Conservation (phyloP, 2,329 filamentous ascomycete genomes). For the Penicillium olsonii region DNA sequence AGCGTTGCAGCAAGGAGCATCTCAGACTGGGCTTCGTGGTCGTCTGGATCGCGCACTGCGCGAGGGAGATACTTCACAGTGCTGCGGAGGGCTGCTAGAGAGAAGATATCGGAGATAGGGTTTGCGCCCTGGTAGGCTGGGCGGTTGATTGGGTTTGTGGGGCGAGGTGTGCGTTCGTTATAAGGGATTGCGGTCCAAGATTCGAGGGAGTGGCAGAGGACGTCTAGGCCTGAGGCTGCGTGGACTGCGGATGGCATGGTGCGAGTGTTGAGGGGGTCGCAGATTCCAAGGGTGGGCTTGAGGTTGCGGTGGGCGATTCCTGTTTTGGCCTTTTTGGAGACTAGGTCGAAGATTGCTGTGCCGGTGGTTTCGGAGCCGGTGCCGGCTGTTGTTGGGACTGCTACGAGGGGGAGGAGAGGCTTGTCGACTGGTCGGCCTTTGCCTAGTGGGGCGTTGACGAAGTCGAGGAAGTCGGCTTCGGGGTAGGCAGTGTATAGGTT, state of each 20-base stretch:
- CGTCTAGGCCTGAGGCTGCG: constrained; percentile 87
- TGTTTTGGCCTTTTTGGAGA: constrained; percentile 87
- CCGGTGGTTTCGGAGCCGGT: constrained; percentile 94
- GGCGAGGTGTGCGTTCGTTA: constrained; percentile 78
- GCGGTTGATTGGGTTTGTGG: constrained; percentile 82
- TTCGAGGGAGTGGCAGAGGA: constrained; percentile 92
- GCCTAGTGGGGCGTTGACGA: constrained; percentile 92
- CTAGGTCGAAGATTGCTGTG: constrained; percentile 96
- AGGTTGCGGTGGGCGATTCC: constrained; percentile 93
- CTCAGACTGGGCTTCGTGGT: constrained; percentile 87
- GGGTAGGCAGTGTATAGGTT: constrained; percentile 92
- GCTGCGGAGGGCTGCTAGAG: constrained; percentile 75
- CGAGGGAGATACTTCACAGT: constrained; percentile 93
- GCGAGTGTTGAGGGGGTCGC: constrained; percentile 81
- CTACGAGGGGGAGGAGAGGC: constrained; percentile 73
- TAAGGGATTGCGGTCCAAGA: constrained; percentile 98
- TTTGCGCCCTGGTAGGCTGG: constrained; percentile 97
- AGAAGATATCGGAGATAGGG: constrained; percentile 97
- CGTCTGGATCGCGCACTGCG: constrained; percentile 82
- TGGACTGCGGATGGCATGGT: constrained; percentile 96
- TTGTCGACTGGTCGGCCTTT: constrained; percentile 75
- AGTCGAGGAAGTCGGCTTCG: constrained; percentile 92
- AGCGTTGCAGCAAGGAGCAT: constrained; percentile 95
- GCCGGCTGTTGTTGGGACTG: constrained; percentile 81
- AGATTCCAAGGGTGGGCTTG: constrained; percentile 91